These are phyloP conservation scores for Calamus simplicifolius DNA, from an alignment of 176 grass and related monocot genomes.

Conservation along the genomic window DNA sequence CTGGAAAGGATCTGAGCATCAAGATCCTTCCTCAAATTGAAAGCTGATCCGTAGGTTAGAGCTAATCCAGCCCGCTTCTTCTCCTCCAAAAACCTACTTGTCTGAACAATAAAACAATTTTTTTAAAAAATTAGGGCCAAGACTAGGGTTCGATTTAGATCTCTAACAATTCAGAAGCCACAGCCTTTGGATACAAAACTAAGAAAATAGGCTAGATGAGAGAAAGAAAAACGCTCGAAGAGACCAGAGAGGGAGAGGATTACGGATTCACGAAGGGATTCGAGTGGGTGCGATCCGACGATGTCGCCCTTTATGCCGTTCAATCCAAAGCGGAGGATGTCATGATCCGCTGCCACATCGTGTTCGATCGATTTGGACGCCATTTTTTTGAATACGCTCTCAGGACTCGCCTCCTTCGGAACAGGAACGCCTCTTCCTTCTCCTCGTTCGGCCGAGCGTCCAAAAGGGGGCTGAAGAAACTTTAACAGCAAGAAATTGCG, in stretches of 20 bases:
- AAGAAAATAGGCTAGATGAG: background rate
- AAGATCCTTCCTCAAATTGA: slow-evolving; percentile 65
- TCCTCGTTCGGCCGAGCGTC: too few species aligned
- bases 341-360: slow-evolving; percentile 38
- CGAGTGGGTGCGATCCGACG: slow-evolving; percentile 36
- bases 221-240: background rate
- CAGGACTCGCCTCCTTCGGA: too few species aligned
- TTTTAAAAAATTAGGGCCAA: slow-evolving; percentile 10
- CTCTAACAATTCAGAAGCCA: background rate
- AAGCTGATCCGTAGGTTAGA: slow-evolving; percentile 63
- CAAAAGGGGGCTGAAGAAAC: too few species aligned
- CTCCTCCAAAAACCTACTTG: slow-evolving; percentile 39
- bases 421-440: too few species aligned
- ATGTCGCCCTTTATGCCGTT: slow-evolving; percentile 41
- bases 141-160: background rate
- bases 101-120: slow-evolving; percentile 8
- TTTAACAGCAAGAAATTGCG: too few species aligned
- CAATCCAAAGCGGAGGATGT: slow-evolving; percentile 45
- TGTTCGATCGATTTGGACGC: slow-evolving; percentile 35
- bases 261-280: slow-evolving; percentile 39
- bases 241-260: background rate
- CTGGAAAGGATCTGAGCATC: slow-evolving; percentile 64
- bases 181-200: background rate
- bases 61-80: slow-evolving; percentile 44
- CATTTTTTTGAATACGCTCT: background rate